Base-by-base conservation (phyloP, 257 asterid species). In the Leonotis leonurus region DNA sequence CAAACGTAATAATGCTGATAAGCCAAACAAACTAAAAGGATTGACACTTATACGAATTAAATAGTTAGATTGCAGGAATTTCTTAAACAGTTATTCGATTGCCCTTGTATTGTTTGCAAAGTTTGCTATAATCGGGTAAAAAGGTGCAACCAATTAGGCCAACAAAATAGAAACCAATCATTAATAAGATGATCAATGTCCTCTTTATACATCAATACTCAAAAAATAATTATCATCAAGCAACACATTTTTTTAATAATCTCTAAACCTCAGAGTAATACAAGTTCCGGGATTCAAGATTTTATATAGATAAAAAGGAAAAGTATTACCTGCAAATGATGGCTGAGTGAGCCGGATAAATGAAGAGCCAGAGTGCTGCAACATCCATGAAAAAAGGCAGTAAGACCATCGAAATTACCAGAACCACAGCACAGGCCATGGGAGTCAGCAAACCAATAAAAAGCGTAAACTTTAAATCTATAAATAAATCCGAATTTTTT, bases 251-350 rank as follows among this genome's bases (percentile, higher is more conserved):
- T 65, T 2, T 21, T 6, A 43, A 13, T 40, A 45, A 11, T 43
- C 29, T 11, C 12, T 26, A 20, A 13, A 30, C 24, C 55, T 12
- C 27, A 21, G 65, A 33, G 52, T 35, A 29, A n/a, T 36, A 45
- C 9, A 48, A 61, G 30, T n/a, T 56, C 30, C 14, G 22, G 40
- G 59, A 64, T 52, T 39, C 20, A 53, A 65, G n/a, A 65, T 27
- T 6, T 55, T 17, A 70, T 24, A 33, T 8, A 33, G 36, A 44
- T 49, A n/a, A 63, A 63, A 24, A 41, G 32, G 1, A 33, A 27
- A 55, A 22, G 18, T n/a, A 63, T 46, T 70, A 65, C 69, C 70
- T 53, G 67, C 70, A 26, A 50, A 57, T 60, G 70, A 67, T n/a
- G 68, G 64, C 62, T 26, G 22, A 55, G 56, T 33, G 56, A 25